A percentile compares a stretch with the other conserved stretches of the same genome.
These are phyloP conservation scores for Verticillium klebahnii DNA, from an alignment of 2,329 filamentous ascomycete genomes.

Conservation along the genomic window DNA sequence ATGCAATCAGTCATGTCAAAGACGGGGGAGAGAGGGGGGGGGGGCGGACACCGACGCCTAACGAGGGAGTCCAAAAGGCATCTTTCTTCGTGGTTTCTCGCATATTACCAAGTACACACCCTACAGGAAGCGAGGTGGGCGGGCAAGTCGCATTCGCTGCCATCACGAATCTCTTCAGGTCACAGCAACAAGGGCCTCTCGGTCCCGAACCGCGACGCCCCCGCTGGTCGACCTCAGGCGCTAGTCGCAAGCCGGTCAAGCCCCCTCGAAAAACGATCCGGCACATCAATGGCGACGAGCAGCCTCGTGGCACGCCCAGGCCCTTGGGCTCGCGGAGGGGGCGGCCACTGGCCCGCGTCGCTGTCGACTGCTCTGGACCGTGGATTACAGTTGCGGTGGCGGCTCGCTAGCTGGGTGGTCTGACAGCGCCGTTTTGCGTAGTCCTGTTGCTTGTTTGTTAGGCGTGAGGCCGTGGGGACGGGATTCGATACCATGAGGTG, in stretches of 20 bases:
- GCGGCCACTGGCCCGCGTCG: not conserved
- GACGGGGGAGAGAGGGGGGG: too few relatives aligned
- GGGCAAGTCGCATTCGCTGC: not conserved
- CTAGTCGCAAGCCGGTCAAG: not conserved
- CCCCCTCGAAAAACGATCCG: not conserved
- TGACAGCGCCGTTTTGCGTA: not conserved
- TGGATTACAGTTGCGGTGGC: not conserved
- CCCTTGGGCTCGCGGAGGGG: not conserved
- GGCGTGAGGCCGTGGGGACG: not conserved
- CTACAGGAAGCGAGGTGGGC: not conserved
- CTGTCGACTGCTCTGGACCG: not conserved
- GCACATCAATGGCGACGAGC: not conserved
- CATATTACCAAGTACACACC: not conserved
- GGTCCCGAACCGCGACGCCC: not conserved
- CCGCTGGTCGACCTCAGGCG: not conserved
- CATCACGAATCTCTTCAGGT: not conserved
- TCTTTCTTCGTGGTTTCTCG: not conserved
- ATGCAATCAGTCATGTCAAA: not conserved
- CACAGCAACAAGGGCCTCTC: not conserved
- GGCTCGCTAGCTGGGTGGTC: not conserved
- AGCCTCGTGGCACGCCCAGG: not conserved
- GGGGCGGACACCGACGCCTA: not conserved
- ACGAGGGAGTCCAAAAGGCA: not conserved
- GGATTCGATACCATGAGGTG: not conserved
- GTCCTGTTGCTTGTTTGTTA: not conserved